Evolutionary conservation across 768 basidiomycete genomes (phyloP).

Genomic region (Psilocybe cubensis): DNA sequence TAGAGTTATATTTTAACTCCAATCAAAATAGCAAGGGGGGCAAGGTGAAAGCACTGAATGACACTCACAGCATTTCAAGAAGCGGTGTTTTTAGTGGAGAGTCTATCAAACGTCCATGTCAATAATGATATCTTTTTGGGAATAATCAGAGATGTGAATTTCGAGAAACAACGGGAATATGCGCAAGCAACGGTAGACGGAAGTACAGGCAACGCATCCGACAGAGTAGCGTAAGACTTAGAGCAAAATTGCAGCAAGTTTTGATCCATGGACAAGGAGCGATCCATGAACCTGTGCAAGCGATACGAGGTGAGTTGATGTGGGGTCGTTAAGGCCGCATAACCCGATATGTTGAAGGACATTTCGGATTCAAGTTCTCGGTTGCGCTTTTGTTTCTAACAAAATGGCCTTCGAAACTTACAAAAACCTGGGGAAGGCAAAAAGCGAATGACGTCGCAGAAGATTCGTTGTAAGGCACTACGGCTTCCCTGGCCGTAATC

Average conservation of each 20-base stretch:
- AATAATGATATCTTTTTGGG: neutral
- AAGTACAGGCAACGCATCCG: neutral
- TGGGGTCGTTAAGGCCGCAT: neutral
- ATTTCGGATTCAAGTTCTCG: too few species aligned
- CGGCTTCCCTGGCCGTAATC: too few species aligned
- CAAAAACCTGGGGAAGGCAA: too few species aligned
- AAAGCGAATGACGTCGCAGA: too few species aligned
- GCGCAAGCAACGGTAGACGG: neutral
- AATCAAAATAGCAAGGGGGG: neutral
- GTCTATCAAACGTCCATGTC: neutral
- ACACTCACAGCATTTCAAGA: neutral
- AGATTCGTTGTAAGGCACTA: too few species aligned
- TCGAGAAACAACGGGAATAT: neutral
- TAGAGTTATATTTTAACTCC: too few species aligned
- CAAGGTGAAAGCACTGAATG: neutral
- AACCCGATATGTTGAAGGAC: too few species aligned
- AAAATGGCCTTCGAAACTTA: too few species aligned
- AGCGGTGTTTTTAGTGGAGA: neutral
- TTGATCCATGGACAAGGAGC: neutral
- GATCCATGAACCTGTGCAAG: neutral
- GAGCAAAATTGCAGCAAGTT: neutral
- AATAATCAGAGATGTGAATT: neutral
- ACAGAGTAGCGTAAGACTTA: neutral
- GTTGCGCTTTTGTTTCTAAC: too few species aligned
- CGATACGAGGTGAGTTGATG: neutral